Base-by-base conservation (phyloP, 768 basidiomycete species). In the Pisolithus tinctorius region DNA sequence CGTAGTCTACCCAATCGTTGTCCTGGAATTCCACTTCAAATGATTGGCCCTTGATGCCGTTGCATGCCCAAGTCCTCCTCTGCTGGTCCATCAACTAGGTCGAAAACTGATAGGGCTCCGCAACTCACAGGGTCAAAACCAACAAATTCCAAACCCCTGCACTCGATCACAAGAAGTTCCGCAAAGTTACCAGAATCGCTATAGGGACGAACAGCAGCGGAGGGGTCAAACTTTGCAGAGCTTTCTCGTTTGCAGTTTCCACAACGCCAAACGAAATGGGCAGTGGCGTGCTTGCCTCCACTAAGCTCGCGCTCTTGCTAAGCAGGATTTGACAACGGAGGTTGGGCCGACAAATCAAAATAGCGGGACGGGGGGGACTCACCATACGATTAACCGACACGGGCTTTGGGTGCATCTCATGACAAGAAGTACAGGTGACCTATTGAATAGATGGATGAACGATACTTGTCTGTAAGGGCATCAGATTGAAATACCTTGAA, bases 221-320 rank as follows among this genome's bases (percentile, higher is more conserved):
- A 60, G 1, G 72, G 58, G 36, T 88, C 84, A 57, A 92, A 92
- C 60, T 85, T 89, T 37, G 88, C 90, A 7, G 83, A 88, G 60
- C 81, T 82, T 68, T 91, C 88, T 36, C 84, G 82, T 71, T 84
- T 90, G 74, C 88, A 90, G 45, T 75, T 61, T 23, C 81, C 78
- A 59, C 88, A 92, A 56, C 73, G 75, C 90, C 90, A 93, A 36
- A 92, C 86, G 59, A 92, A 84, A 63, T 91, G 72, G 5, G 90
- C 90, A 6, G 72, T 84, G 60, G 68, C 77, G 42, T 82, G 79
- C 67, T 83, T 90, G 14, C 83, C 73, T 7, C 82, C 77, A 16
- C 80, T 75, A n/a, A 89, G 69, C 54, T 83, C 78, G 54, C 69
- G 76, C 63, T 80, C 74, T 66, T 89, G 81, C 88, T 91, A 58